Base-by-base conservation (phyloP, 208 protist genomes). In the Wallacemonas sp. region DNA sequence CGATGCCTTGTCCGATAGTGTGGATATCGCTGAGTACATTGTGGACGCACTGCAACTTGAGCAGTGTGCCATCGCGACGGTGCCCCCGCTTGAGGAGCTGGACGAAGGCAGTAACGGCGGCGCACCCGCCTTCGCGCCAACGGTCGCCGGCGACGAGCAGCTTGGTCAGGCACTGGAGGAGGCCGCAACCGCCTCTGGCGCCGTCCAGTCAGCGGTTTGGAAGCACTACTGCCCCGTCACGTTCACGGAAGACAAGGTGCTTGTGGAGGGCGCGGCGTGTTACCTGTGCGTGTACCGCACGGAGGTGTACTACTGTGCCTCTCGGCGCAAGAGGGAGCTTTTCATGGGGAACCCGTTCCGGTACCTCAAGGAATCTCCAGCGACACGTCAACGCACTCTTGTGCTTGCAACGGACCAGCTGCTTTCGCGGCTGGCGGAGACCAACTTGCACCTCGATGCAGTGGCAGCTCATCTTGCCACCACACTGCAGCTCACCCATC, bases 151-250 rank as follows among this genome's bases (percentile, higher is more conserved):
- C 17, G 81, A 83, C 17, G 66, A 72, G 19, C 85, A 87, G 53
- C 58, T 54, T 19, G 63, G 66, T 36, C 33, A 45, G 13, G 30
- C 36, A 0, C 59, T 78, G 30, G 85, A 87, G 38, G 73, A 85
- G 38, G 69, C 70, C 6, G 76, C 85, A 12, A 15, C 38, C 17
- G 57, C 63, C 10, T 68, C 61, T 29, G 76, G 73, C 5, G 66
- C 69, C 9, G 33, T 66, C 3, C 59, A 61, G 19, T 92, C 73
- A 0, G 65, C 63, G 12, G 42, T 71, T 19, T 97, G 87, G 87
- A 88, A 89, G 64, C 77, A 73, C 15, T 91, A 77, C 71, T 97
- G 91, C 63, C 91, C 91, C 1, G 91, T 97, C 1, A 93, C 88
- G 6, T 85, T 80, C 44, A 30, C 55, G 3, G 77, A 92, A 39